These are phyloP conservation scores for Globisporangium apiculatum DNA, from an alignment of 352 stramenopile genomes.

Conservation along the genomic window DNA sequence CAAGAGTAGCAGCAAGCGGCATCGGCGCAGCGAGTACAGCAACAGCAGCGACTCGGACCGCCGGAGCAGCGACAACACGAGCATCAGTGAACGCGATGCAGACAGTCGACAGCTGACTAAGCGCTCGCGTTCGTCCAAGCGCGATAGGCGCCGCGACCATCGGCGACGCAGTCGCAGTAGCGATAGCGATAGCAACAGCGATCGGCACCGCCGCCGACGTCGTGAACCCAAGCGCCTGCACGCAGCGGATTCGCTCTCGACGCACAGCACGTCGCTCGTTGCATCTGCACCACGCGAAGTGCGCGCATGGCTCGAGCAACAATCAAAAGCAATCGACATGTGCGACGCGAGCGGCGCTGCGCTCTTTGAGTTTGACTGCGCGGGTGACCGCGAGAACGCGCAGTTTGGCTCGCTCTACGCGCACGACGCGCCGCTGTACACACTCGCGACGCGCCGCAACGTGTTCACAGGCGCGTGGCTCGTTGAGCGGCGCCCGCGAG, in stretches of 20 bases:
- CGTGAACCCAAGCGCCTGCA: conserved; percentile 3
- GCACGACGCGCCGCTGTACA: conserved; percentile 60
- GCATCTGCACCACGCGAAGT: conserved; percentile 4
- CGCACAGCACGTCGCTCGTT: not conserved
- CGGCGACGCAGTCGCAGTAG: not conserved
- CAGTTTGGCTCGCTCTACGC: conserved; percentile 62
- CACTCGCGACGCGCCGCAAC: conserved; percentile 39
- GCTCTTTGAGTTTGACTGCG: conserved; percentile 60
- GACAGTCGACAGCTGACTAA: not conserved
- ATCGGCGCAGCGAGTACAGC: not conserved
- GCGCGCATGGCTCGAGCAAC: conserved; percentile 10
- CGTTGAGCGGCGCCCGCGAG: conserved; percentile 1
- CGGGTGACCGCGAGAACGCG: conserved; percentile 56
- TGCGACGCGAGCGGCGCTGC: conserved; percentile 14
- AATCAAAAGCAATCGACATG: not conserved
- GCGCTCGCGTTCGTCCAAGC: not conserved
- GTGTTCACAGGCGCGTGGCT: conserved; percentile 42
- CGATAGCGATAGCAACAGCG: conserved; percentile 2
- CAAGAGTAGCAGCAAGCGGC: conserved; percentile 21
- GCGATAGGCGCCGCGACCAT: not conserved
- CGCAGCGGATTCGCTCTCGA: not conserved
- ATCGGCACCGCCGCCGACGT: not conserved
- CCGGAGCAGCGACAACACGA: conserved; percentile 1
- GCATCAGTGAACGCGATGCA: not conserved
- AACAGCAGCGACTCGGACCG: not conserved